These are phyloP conservation scores for Kodamaea neixiangensis DNA, from an alignment of 805 yeast genomes.

Conservation along the genomic window DNA sequence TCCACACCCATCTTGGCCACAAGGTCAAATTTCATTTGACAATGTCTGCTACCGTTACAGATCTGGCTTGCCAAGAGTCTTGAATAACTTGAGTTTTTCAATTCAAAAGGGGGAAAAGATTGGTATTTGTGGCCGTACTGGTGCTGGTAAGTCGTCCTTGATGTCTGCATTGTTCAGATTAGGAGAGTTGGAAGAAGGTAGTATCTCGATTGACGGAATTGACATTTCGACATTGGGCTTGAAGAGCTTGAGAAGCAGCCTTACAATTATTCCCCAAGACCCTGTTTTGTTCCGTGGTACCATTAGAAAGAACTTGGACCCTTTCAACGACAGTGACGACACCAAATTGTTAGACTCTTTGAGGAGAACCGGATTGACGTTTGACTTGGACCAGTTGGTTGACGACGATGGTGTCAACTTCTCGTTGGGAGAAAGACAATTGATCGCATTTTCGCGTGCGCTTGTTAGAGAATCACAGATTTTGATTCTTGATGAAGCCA, in stretches of 20 bases:
- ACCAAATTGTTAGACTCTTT: constrained; percentile 58
- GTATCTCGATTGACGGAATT: constrained; percentile 55
- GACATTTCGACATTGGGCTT: constrained; percentile 57
- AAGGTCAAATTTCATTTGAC: constrained; percentile 49
- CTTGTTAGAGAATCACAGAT: constrained; percentile 73
- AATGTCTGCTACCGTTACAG: constrained; percentile 56
- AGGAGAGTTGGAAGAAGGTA: constrained; percentile 51
- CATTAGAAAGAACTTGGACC: constrained; percentile 62
- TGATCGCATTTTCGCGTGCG: constrained; percentile 81
- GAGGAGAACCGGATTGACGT: constrained; percentile 55
- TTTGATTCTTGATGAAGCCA: constrained; percentile 82
- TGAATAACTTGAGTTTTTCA: constrained; percentile 45
- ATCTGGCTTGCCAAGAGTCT: constrained; percentile 59
- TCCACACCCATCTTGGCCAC: constrained; percentile 54
- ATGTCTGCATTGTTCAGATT: constrained; percentile 65
- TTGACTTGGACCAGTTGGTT: constrained; percentile 47
- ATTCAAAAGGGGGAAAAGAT: constrained; percentile 64
- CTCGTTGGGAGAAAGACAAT: constrained; percentile 77
- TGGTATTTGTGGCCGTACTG: constrained; percentile 89
- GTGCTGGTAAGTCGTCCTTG: constrained; percentile 77
- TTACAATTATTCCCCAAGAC: constrained; percentile 72
- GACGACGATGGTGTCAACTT: constrained; percentile 73
- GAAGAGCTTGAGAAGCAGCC: constrained; percentile 53
- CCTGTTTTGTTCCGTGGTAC: constrained; percentile 66
- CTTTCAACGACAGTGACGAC: constrained; percentile 54